Percentiles rank a stretch among this genome's conserved stretches.
Evolutionary conservation across 169 alveolate genomes (phyloP).

Genomic region (Plasmodium chabaudi): DNA sequence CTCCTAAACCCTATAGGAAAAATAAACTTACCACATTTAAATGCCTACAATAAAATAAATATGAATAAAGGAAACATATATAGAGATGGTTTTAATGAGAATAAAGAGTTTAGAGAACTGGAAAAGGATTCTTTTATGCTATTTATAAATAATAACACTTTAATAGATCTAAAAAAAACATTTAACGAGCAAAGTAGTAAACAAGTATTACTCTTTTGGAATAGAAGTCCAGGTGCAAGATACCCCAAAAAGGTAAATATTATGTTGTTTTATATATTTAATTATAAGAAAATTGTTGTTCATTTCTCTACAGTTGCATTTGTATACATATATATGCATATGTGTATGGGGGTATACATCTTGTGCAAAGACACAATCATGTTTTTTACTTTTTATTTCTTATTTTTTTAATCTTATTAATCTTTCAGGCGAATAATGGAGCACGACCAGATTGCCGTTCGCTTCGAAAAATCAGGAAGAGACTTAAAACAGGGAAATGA

Average conservation of each 20-base stretch:
- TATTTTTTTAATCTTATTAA: not conserved
- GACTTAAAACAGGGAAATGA: conserved; percentile 73
- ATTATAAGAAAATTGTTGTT: not conserved
- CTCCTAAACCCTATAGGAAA: conserved; percentile 10
- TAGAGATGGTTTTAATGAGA: not conserved
- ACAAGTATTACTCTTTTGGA: conserved; percentile 54
- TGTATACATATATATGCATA: not conserved
- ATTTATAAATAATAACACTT: conserved; percentile 24
- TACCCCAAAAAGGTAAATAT: conserved; percentile 63
- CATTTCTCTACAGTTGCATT: not conserved
- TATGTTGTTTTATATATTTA: not conserved
- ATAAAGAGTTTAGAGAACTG: not conserved
- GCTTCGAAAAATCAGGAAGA: conserved; percentile 70
- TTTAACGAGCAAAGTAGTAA: conserved; percentile 9
- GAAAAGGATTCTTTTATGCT: conserved; percentile 14
- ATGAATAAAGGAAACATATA: not conserved
- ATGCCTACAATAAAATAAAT: not conserved
- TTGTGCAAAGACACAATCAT: not conserved
- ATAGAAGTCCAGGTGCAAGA: conserved; percentile 77
- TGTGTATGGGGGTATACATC: not conserved
- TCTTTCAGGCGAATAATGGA: conserved; percentile 71
- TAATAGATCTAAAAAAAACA: not conserved
- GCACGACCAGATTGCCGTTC: conserved; percentile 79
- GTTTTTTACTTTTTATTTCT: conserved; percentile 2
- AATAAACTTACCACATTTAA: not conserved